Evolutionary conservation across 1,284 basidiomycete genomes (phyloP), one percentile per base, ranked within the genome.

Genomic region (Schizophyllum amplum): DNA sequence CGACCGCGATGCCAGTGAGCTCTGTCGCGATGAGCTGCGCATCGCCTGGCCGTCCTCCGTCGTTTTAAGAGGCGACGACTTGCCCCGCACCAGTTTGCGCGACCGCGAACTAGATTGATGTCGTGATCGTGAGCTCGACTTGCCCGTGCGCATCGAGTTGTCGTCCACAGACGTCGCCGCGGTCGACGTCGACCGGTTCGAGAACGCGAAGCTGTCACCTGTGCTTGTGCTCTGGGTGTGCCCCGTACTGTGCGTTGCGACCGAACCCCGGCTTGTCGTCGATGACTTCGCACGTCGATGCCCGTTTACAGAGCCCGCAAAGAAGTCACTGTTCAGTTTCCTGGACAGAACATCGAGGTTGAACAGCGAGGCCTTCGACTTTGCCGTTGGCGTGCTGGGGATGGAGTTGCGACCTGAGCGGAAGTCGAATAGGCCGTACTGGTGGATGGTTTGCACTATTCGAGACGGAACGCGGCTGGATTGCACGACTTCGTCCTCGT

Each of bases 371-470:
- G 85, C 87, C 60, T 87, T 84, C 3, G 90, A 86, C 51, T 87
- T 84, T 15, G 82, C 79, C 0, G 88, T 90, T 1, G 92, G 92
- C 0, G 92, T 95, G 0, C 84, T 81, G 7, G 92, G 92, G 20
- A 80, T 71, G 24, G 92, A 94, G 59, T 81, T 84, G 54, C 78
- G 80, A 48, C 84, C 84, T 0, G 88, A 90, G 27, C 81, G 79
- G 70, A 94, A 93, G 65, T 88, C 86, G 72, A 93, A 94, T 55
- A 94, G 70, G 9, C 92, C 90, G 62, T 84, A 92, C 66, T 89
- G 88, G 65, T 94, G 89, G 57, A 93, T 90, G 1, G 88, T 93
- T 54, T 90, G 82, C 5, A 90, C 78, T 33, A 94, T 82, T 24
- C 87, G 81, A 20, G 79, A 80, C 1, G 84, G 79, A 6, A 94